phyloP scores from a whole-genome alignment of 495 filamentous ascomycete species.

The Penicillium verhagenii region DNA sequence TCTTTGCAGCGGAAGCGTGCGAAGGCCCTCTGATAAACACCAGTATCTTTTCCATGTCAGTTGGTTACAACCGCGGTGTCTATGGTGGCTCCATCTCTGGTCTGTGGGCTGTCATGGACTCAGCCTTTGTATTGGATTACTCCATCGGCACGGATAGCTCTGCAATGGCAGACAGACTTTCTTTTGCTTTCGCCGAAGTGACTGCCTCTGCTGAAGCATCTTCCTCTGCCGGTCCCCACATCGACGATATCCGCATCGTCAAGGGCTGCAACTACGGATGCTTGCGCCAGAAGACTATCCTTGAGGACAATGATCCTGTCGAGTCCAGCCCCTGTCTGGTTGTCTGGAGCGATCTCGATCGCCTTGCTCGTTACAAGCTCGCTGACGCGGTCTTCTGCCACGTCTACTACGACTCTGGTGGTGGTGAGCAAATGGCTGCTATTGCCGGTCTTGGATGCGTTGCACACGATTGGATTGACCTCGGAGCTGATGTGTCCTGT shows the following conservation, averaged over 20 bases:
- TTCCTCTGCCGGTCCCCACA: slow-evolving; percentile 9
- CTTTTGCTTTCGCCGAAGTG: slow-evolving; percentile 12
- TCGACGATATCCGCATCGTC: slow-evolving; percentile 11
- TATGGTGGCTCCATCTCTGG: slow-evolving; percentile 14
- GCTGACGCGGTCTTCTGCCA: slow-evolving; percentile 14
- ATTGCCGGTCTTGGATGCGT: slow-evolving; percentile 13
- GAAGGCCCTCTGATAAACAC: slow-evolving; percentile 8
- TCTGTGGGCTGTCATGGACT: slow-evolving; percentile 12
- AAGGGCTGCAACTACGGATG: slow-evolving; percentile 12
- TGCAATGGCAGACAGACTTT: slow-evolving; percentile 10
- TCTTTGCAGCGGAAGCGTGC: slow-evolving; percentile 2
- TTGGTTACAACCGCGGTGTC: slow-evolving; percentile 9
- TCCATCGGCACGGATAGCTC: slow-evolving; percentile 10
- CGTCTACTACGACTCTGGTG: slow-evolving; percentile 13
- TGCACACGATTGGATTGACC: slow-evolving; percentile 11
- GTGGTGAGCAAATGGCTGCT: slow-evolving; percentile 16
- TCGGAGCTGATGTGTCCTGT: slow-evolving; percentile 9
- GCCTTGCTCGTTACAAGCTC: slow-evolving; percentile 12
- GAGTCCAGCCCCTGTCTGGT: slow-evolving; percentile 11
- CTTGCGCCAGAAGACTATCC: slow-evolving; percentile 11
- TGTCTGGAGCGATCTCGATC: slow-evolving; percentile 13
- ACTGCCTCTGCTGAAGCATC: slow-evolving; percentile 13
- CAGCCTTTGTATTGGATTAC: slow-evolving; percentile 11
- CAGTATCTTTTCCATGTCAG: slow-evolving; percentile 10
- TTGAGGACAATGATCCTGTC: slow-evolving; percentile 12